A percentile compares a stretch with the other conserved stretches of the same genome.
Evolutionary conservation across 805 yeast species (phyloP).

Genomic region (Brettanomyces sp.): DNA sequence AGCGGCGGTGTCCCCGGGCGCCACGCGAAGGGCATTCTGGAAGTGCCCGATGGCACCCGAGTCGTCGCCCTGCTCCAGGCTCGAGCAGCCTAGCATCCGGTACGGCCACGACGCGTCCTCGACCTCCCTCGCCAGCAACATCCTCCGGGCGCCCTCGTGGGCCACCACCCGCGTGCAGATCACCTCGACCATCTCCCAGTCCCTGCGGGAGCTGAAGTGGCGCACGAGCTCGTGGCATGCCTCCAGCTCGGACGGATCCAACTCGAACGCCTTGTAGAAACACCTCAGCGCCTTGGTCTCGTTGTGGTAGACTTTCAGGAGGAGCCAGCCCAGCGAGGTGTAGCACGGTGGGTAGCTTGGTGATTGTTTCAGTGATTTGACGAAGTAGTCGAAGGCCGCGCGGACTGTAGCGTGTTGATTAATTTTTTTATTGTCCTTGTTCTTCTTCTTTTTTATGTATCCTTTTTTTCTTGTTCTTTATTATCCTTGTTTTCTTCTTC

Average conservation of each 20-base stretch:
- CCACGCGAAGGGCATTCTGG: slow-evolving; percentile 72
- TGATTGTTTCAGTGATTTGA: slow-evolving; percentile 53
- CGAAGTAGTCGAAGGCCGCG: slow-evolving; percentile 47
- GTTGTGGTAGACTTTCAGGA: slow-evolving; percentile 50
- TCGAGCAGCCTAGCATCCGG: slow-evolving; percentile 72
- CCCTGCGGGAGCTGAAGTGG: slow-evolving; percentile 54
- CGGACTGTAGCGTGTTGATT: too few species aligned
- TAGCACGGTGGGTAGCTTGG: slow-evolving; percentile 70
- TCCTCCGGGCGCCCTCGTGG: slow-evolving; percentile 50
- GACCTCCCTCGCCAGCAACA: slow-evolving; percentile 25
- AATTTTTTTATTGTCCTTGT: slow-evolving; percentile 21
- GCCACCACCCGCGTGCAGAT: slow-evolving; percentile 58
- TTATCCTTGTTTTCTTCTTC: slow-evolving; percentile 4
- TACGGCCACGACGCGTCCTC: slow-evolving; percentile 70
- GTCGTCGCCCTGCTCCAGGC: slow-evolving; percentile 62
- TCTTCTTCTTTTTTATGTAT: too few species aligned
- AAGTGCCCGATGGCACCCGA: slow-evolving; percentile 80
- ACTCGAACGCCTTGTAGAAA: slow-evolving; percentile 80
- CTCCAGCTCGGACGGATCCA: slow-evolving; percentile 63
- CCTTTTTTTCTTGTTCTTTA: slow-evolving; percentile 3
- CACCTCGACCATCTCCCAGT: slow-evolving; percentile 81
- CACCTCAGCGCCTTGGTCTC: slow-evolving; percentile 69
- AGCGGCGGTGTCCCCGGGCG: slow-evolving; percentile 59
- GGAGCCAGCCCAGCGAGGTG: slow-evolving; percentile 73
- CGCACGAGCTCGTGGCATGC: slow-evolving; percentile 70